Base-by-base conservation (phyloP, 345 rosid species). In the Salix brachista region DNA sequence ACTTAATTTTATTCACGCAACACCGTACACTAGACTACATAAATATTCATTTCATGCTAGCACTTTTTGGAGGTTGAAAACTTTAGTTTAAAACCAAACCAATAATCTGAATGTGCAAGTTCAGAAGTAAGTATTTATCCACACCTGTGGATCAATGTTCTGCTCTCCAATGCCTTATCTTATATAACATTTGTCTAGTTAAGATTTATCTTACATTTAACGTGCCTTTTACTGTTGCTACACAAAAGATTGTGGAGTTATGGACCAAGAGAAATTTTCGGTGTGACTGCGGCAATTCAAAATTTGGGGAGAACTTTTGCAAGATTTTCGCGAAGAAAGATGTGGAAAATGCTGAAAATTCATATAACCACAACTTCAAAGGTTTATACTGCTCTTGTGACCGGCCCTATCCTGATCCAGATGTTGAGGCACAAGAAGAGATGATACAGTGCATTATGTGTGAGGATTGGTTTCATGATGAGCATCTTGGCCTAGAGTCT, bases 381-480 rank as follows among this genome's bases (percentile, higher is more conserved):
- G 99, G 99, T 82, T 67, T 84, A 54, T 96, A 93, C 81, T 96
- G 99, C 89, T 81, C 86, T 26, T 96, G 99, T 74, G 81, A 87
- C 72, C 85, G 84, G 56, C 97, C 93, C 41, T 96, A 96, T 84
- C 98, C 98, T 65, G 94, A 96, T 80, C 98, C 99, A 65, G 90
- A 89, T 84, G 90, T 81, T 79, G 89, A 93, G 85, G 97, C 91
- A 19, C 99, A 92, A 80, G 94, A 80, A 61, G 97, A 96, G 87
- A 96, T 96, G 99, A 93, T 93, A 78, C 99, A 96, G 78, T 93
- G 99, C 85, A 89, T 96, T 72, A 82, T 90, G 77, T 96, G 99
- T 61, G 99, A 96, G 86, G 99, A 96, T 83, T 93, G 98, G 99
- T 91, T 92, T 84, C 98, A 96, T n/a, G 99, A 91, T 83, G 94